Conservation (phyloP, 805 yeast species). For the Kuraishia capsulata region DNA sequence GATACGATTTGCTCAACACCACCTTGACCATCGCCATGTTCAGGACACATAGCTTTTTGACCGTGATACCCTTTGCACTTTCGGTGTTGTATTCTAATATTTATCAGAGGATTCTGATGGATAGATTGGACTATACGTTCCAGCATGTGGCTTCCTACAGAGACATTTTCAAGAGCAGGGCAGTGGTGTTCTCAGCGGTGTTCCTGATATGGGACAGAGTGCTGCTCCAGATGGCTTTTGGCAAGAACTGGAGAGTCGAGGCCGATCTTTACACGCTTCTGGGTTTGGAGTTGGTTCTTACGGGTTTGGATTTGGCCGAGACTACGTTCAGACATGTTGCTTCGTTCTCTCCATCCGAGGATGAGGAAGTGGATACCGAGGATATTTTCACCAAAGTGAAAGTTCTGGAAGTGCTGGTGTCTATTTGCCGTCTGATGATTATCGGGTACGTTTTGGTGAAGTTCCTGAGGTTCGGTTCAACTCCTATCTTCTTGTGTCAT, state of each 20-base stretch:
- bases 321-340: conserved; percentile 36
- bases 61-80: conserved; percentile 26
- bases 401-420: conserved; percentile 42
- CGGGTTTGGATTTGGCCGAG: conserved; percentile 44
- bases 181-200: conserved; percentile 32
- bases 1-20: conserved; percentile 55
- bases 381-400: conserved; percentile 60
- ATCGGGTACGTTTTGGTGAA: conserved; percentile 37
- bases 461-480: conserved; percentile 26
- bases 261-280: conserved; percentile 56
- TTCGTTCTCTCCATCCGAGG: conserved; percentile 34
- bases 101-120: conserved; percentile 65
- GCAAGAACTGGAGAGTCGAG: conserved; percentile 39
- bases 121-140: conserved; percentile 36
- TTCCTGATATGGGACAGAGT: conserved; percentile 42
- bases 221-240: conserved; percentile 46
- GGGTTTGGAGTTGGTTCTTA: conserved; percentile 68
- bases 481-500: conserved; percentile 21
- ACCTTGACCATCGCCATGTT: conserved; percentile 49
- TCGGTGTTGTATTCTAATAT: conserved; percentile 47
- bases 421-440: conserved; percentile 35
- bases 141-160: conserved; percentile 29
- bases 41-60: conserved; percentile 34
- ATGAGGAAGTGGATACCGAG: conserved; percentile 60
- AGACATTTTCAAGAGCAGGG: conserved; percentile 25